Base-by-base conservation (phyloP, 2,329 filamentous ascomycete genomes). In the Trichoderma sp. region DNA sequence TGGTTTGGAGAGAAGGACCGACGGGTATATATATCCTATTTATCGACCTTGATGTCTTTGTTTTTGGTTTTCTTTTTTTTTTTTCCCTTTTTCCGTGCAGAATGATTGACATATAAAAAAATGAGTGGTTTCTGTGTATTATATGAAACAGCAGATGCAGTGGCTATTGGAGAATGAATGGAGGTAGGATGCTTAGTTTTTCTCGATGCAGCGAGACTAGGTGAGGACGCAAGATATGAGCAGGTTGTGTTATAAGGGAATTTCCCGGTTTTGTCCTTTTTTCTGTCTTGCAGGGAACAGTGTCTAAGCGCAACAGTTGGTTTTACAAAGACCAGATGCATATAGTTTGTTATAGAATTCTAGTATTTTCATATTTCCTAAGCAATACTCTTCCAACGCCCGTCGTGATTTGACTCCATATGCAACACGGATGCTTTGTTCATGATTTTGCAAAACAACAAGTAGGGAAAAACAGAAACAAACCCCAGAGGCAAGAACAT, bases 1-100 rank as follows among this genome's bases (percentile, higher is more conserved):
- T 12, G 66, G 61, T 34, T 43, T 21, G 43, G 63, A 24, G 34
- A 58, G 30, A 21, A 24, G 5, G 66, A 26, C 9, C 14, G 39
- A 43, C 30, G 36, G 56, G 39, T 53, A 61, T 69, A 70, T 43
- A 61, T 62, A 60, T 18, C 28, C 47, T 60, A 47, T 58, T 4
- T 68, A 60, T 69, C 28, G 66, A 69, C 36, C 28, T 61, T 69
- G 57, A 34, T 68, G 34, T 57, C 32, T 60, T 60, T 60, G 36
- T 47, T 47, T 47, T 32, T 24, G 26, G 26, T 18, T 56, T 26
- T 34, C 32, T 47, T 24, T 24, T 57, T 47, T 24, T 24, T 57
- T 57, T 30, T 53, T 12, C 28, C 30, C 1, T 18, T 21, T 26
- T 36, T 62, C 26, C 34, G 36, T 51, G 56, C 57, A 56, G 28